Evolutionary conservation across 2,329 filamentous ascomycete genomes (phyloP).

Genomic region (Berkeleyomyces rouxiae): DNA sequence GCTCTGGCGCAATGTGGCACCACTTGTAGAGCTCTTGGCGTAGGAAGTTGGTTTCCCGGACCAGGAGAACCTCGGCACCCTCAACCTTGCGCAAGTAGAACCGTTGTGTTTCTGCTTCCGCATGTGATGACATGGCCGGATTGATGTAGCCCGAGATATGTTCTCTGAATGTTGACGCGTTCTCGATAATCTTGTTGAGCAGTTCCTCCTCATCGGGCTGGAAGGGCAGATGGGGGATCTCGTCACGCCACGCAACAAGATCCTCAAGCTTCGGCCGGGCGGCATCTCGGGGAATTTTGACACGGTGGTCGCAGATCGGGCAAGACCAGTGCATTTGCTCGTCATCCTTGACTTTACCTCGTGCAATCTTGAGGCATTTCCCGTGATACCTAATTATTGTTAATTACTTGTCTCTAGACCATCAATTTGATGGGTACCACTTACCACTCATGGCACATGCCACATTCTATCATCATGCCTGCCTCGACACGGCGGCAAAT

Average conservation of each 20-base stretch:
- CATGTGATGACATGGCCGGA: conserved; percentile 53
- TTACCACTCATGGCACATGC: conserved; percentile 93
- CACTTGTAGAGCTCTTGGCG: conserved; percentile 89
- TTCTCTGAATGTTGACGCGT: conserved; percentile 67
- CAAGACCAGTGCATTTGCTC: conserved; percentile 77
- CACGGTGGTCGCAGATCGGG: conserved; percentile 91
- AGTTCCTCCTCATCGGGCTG: conserved; percentile 89
- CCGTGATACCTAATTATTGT: conserved; percentile 62
- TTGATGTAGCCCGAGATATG: conserved; percentile 71
- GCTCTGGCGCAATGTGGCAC: conserved; percentile 72
- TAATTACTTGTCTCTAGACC: neutral
- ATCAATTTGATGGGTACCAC: conserved; percentile 19
- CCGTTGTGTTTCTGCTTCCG: conserved; percentile 35
- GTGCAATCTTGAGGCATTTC: conserved; percentile 92
- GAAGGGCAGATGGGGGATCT: conserved; percentile 68
- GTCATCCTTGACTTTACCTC: conserved; percentile 94
- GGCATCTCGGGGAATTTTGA: conserved; percentile 92
- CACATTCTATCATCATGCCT: conserved; percentile 99
- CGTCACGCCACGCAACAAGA: conserved; percentile 65
- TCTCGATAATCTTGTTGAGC: conserved; percentile 69
- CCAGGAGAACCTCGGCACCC: conserved; percentile 80
- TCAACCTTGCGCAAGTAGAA: conserved; percentile 97
- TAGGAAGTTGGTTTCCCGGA: conserved; percentile 95
- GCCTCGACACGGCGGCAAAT: conserved; percentile 87
- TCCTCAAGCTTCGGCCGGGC: conserved; percentile 91